Evolutionary conservation across 192 early-diverging fungal genomes (phyloP).

Genomic region (Coemansia sp.): DNA sequence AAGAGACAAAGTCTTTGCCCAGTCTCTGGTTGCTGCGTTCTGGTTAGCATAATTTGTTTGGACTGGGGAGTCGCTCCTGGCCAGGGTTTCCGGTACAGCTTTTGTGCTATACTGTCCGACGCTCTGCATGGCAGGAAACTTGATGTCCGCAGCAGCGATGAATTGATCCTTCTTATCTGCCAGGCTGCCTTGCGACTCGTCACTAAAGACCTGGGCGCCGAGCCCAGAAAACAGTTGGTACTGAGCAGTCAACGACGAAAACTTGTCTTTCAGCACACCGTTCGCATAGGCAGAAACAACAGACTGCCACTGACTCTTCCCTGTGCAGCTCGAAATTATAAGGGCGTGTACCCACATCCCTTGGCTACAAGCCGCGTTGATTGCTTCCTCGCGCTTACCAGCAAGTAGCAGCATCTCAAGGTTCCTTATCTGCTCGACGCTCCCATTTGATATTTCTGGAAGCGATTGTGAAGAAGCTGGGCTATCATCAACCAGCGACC

Average conservation of each 20-base stretch:
- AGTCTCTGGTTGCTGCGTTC: slow-evolving; percentile 42
- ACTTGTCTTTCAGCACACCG: slow-evolving; percentile 49
- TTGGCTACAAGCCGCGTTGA: slow-evolving; percentile 49
- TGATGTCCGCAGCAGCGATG: slow-evolving; percentile 37
- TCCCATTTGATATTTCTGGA: slow-evolving; percentile 24
- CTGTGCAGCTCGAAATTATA: slow-evolving; percentile 85
- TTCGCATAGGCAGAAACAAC: slow-evolving; percentile 74
- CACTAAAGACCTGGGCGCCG: slow-evolving; percentile 51
- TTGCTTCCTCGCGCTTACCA: slow-evolving; percentile 50
- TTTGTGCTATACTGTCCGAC: not conserved
- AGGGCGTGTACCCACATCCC: slow-evolving; percentile 89
- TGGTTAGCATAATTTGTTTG: not conserved
- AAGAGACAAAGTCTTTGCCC: slow-evolving; percentile 75
- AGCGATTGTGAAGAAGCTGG: not conserved
- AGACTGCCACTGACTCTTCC: slow-evolving; percentile 79
- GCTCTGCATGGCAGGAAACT: not conserved
- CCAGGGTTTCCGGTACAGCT: not conserved
- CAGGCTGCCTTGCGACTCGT: not conserved
- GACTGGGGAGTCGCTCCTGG: not conserved
- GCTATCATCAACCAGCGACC: slow-evolving; percentile 35
- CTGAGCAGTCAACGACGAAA: slow-evolving; percentile 60
- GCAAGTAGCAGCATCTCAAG: slow-evolving; percentile 43
- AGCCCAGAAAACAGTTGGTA: slow-evolving; percentile 72
- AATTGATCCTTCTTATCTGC: slow-evolving; percentile 7
- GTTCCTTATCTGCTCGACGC: slow-evolving; percentile 19